Base-by-base conservation (phyloP, 106 monocot genomes). In the Allium sativum region DNA sequence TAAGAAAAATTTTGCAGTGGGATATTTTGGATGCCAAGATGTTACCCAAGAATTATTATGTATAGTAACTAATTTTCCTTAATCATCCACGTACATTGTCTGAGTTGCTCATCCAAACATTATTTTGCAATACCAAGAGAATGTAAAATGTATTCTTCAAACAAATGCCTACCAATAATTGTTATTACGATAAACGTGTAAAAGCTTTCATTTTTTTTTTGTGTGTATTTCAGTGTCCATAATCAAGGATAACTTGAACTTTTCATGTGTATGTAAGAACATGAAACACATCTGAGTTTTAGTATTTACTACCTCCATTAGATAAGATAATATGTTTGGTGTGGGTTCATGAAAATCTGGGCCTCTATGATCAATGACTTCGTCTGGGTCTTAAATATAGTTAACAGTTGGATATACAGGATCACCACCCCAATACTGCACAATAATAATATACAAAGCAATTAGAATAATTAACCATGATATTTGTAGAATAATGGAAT, bases 401-500 rank as follows among this genome's bases (percentile, higher is more conserved):
- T 98, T 98, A 41, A 91, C 69, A 42, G 96, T 98, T 64, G 91
- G 96, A 53, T 98, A 98, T 67, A 98, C 96, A 56, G 96, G 96
- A 82, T 98, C 96, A 45, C 96, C 96, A 55, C 96, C 96, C 84
- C 84, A n/a, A 98, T 73, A 98, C 96, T 98, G 80, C 65, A 81
- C 22, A 47, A 62, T 16, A 42, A 42, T 8, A 7, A 58, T 13
- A 42, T 12, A 58, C 41, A 15, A 58, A 42, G 10, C 9, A 10
- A 56, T 12, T 21, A 56, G 21, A 56, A 19, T 56, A 20, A 10
- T 21, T 50, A 50, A 6, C 15, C 48, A 50, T 12, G 48, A 50
- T 3, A 50, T 15, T 48, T 50, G 48, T 12, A 50, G 48, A 15
- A 47, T 50, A 50, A 50, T 50, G 3, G 1, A 50, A 7, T 11